Evolutionary conservation across 2,329 filamentous ascomycete species (phyloP).

Genomic region (Monosporascus sp.): DNA sequence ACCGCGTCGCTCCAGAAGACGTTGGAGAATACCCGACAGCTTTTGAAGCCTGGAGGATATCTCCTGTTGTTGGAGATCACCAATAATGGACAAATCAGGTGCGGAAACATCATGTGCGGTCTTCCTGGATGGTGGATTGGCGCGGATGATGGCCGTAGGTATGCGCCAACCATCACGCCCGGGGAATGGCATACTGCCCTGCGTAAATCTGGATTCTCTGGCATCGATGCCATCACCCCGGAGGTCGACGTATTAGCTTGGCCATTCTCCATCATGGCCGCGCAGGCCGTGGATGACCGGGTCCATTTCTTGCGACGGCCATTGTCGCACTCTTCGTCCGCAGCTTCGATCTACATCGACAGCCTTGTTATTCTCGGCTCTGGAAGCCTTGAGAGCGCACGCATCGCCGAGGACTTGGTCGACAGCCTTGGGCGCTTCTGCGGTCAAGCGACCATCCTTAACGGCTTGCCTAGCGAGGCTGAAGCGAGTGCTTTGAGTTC

Average conservation of each 20-base stretch:
- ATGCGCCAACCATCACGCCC: not conserved
- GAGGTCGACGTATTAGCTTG: not conserved
- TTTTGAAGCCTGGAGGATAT: conserved; percentile 30
- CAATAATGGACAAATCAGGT: no score
- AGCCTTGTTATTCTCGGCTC: conserved; percentile 6
- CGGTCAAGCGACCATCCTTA: conserved; percentile 1
- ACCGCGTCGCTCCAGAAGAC: conserved; percentile 12
- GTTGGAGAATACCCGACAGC: conserved; percentile 17
- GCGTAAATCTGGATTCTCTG: conserved; percentile 6
- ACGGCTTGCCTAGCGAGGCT: conserved; percentile 5
- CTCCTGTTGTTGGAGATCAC: conserved; percentile 9
- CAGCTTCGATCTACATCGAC: conserved; percentile 1
- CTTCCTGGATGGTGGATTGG: not conserved
- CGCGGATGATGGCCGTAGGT: not conserved
- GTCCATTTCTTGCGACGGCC: conserved; percentile 8
- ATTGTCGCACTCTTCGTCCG: not conserved
- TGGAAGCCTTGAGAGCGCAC: not conserved
- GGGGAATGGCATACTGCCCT: not conserved
- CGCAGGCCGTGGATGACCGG: conserved; percentile 10
- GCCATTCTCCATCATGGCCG: conserved; percentile 3
- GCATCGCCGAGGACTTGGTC: conserved; percentile 2
- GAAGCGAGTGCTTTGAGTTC: not conserved
- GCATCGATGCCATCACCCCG: conserved; percentile 5
- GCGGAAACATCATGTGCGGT: no score
- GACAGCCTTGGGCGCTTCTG: conserved; percentile 7